Evolutionary conservation across 139 green algal species (phyloP), one percentile per base, ranked within the genome.

Genomic region (Chlorella sp.): DNA sequence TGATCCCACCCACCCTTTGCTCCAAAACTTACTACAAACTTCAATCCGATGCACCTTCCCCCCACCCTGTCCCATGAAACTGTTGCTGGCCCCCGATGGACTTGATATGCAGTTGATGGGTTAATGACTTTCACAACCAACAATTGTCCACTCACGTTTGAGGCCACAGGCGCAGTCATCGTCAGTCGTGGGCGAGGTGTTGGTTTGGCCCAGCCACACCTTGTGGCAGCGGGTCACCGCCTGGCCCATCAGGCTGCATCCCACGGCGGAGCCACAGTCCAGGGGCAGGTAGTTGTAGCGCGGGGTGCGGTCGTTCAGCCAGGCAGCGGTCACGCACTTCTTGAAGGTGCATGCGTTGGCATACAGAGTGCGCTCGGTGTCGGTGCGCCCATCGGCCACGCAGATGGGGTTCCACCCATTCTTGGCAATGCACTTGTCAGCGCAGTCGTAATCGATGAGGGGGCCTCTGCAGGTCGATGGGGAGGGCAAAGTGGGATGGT

Each of bases 261-360:
- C 68, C 19, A 76, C 68, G 5, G 68, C 68, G 5, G 68, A 76
- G 68, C 68, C 68, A 32, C 68, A 76, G 68, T 76, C 68, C 68
- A 76, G 68, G 68, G 68, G 68, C 68, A 76, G 68, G 68, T 76
- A 76, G 68, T 76, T 34, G 68, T 76, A 76, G 68, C 68, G 68
- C 22, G 68, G 68, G 68, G 68, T 76, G 19, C 3, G 9, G 68
- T 76, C 22, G 24, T n/a, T 76, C 24, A 76, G 22, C 68, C 68
- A 76, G 19, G 68, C 68, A 26, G 68, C 68, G 68, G 26, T n/a
- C 24, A 76, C 68, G 68, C 68, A 76, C 24, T 76, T 22, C 68
- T 76, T 76, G 24, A 76, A 34, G 68, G 68, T 34, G 68, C 68
- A 76, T 22, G 68, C 68, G 68, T 76, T 76, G 68, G 68, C 68